phyloP scores from a whole-genome alignment of 768 basidiomycete species.

The Neoboletus magnificus region DNA sequence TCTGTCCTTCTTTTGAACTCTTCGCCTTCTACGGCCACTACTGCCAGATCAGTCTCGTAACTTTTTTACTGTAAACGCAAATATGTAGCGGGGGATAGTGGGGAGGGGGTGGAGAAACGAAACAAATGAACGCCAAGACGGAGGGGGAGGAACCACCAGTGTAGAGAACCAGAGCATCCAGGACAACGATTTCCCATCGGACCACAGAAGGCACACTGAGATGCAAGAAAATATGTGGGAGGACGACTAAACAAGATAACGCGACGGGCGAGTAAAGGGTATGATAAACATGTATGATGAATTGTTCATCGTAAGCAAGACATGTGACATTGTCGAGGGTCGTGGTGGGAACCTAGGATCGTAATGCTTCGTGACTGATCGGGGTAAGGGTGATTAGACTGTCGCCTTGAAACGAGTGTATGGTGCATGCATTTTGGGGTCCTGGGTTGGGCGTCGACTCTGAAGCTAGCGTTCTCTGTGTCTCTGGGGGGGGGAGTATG shows the following conservation, averaged over 20 bases:
- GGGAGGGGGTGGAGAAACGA: background rate
- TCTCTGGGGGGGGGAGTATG: background rate
- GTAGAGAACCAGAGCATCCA: constrained; percentile 17
- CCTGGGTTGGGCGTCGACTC: constrained; percentile 10
- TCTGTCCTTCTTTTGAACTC: constrained; percentile 29
- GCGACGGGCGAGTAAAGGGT: constrained; percentile 29
- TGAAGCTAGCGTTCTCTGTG: constrained; percentile 13
- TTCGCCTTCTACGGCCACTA: constrained; percentile 26
- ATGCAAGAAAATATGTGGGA: constrained; percentile 21
- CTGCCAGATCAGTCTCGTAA: constrained; percentile 27
- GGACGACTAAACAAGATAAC: constrained; percentile 30
- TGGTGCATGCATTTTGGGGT: constrained; percentile 12
- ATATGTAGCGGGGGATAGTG: constrained; percentile 16
- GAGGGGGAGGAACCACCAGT: constrained; percentile 7
- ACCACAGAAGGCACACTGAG: constrained; percentile 20
- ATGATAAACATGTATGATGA: constrained; percentile 27
- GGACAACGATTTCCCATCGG: constrained; percentile 18
- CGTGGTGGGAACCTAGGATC: constrained; percentile 14
- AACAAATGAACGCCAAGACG: constrained; percentile 11
- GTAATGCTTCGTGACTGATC: constrained; percentile 23
- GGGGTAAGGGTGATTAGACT: constrained; percentile 21
- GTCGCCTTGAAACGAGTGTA: constrained; percentile 26
- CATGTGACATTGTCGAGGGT: constrained; percentile 19
- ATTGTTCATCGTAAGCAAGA: constrained; percentile 32
- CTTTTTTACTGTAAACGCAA: constrained; percentile 20